Base-by-base conservation (phyloP, 2,329 filamentous ascomycete species). In the Pezicula carpinea region DNA sequence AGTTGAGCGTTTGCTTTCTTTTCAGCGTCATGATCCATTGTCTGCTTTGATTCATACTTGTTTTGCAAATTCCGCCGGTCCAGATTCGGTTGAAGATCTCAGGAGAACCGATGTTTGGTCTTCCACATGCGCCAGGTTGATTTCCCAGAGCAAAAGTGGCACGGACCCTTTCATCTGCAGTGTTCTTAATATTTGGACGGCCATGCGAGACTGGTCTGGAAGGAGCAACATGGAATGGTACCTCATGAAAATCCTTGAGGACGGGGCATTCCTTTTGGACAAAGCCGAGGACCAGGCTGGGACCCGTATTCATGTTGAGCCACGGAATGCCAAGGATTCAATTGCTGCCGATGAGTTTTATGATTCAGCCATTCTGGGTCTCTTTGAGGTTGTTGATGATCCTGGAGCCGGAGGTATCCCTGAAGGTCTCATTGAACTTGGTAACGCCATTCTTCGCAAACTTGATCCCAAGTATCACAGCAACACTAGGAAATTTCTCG, bases 151-250 rank as follows among this genome's bases (percentile, higher is more conserved):
- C 59, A 90, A 86, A 62, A 82, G 80, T 26, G 87, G 82, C 46
- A 83, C 85, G 54, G 87, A 93, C 62, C 83, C 87, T 47, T 85
- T 96, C 47, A 76, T 96, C 48, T 84, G 88, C 53, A 85, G 87
- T 40, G 82, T 96, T 29, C 76, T 99, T 43, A 91, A 93, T 65
- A 83, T 89, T 47, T 97, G 90, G 87, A 83, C 88, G 43, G 77
- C 82, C 47, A 87, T 91, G 77, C 83, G 88, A 52, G 85, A 91
- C 66, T 97, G 92, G 91, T 87, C 89, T 34, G 89, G 89, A 48
- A 90, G 86, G 59, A 81, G 85, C 56, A 93, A 90, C 54, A 83
- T 99, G 74, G 91, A 96, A 69, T 87, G 89, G 69, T 97, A 92
- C 65, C 79, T 99, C 11, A 93, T 96, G 87, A 88, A 93, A 64